Base-by-base conservation (phyloP, 129 eudicot genomes). In the Pseudognaphalium luteoalbum region DNA sequence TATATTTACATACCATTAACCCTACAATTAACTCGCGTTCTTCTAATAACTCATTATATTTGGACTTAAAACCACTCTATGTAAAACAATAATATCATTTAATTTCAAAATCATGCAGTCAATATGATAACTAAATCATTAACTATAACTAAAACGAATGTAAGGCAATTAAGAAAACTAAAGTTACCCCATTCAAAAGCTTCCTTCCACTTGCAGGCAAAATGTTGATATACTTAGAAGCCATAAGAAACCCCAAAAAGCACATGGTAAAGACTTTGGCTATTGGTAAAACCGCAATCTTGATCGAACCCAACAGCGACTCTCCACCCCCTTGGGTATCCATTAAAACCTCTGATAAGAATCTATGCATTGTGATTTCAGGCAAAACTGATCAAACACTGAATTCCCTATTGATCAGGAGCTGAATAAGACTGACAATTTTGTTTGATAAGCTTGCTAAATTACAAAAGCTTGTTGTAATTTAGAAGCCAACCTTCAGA, bases 201-300 rank as follows among this genome's bases (percentile, higher is more conserved):
- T 87, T 94, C 74, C 98, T 84, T 57, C 98, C 98, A 70, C 75
- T 91, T 50, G 98, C 87, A 37, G 97, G 96, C 51, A 94, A 83
- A 64, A 94, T 88, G 79, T 91, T 94, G 68, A 91, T 90, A 79
- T 82, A 94, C 82, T 90, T 93, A 70, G 98, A 90, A 30, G 98
- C 98, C 97, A 94, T 87, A 12, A 94, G 91, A 70, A 94, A 87
- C 30, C 98, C 98, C 76, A 94, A 74, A 77, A 87, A 91, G 76
- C 98, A 94, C 89, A 94, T 83, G 2, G 97, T 91, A 72, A 94
- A 94, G 22, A 94, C 98, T 79, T 94, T 94, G 0, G 98, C 98
- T 15, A 94, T 94, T 33, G 98, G 98, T 42, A 91, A 34, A 78
- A 94, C 91, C 0, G 98, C 98, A 39, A 94, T 94, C 85, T 86